Conservation (phyloP, 2,329 filamentous ascomycete genomes). For the Myriosclerotinia duriaeana region DNA sequence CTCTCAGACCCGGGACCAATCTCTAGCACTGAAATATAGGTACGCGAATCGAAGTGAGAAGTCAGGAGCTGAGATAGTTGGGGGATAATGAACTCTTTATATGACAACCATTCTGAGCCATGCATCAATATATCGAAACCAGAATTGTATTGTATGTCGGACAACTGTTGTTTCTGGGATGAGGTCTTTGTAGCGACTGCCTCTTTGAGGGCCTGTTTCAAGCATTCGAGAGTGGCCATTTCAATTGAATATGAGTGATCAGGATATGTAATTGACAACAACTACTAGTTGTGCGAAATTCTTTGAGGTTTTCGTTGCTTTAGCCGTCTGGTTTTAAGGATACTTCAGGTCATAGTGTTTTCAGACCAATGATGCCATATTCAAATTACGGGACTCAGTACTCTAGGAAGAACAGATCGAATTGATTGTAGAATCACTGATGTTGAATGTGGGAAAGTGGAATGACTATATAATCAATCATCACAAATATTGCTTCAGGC, state of each 20-base stretch:
- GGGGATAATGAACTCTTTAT: constrained; percentile 35
- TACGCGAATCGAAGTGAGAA: constrained; percentile 45
- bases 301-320: no score
- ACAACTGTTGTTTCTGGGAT: constrained; percentile 28
- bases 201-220: constrained; percentile 30
- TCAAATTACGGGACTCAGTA: not conserved
- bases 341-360: constrained; percentile 1
- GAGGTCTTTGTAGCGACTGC: constrained; percentile 20
- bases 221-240: constrained; percentile 29
- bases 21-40: constrained; percentile 54
- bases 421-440: not conserved
- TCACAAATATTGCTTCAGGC: not conserved
- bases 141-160: constrained; percentile 29
- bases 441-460: not conserved
- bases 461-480: not conserved
- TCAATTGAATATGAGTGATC: constrained; percentile 13
- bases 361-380: not conserved
- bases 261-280: constrained; percentile 20
- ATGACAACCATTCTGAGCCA: constrained; percentile 31
- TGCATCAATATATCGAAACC: constrained; percentile 30
- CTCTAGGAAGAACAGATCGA: not conserved
- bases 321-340: no score
- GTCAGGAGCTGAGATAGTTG: constrained; percentile 30
- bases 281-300: constrained; percentile 14
- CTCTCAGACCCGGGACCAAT: constrained; percentile 59